Evolutionary conservation across 495 filamentous ascomycete genomes (phyloP), one percentile per base, ranked within the genome.

Genomic region (Clavariopsis aquatica): DNA sequence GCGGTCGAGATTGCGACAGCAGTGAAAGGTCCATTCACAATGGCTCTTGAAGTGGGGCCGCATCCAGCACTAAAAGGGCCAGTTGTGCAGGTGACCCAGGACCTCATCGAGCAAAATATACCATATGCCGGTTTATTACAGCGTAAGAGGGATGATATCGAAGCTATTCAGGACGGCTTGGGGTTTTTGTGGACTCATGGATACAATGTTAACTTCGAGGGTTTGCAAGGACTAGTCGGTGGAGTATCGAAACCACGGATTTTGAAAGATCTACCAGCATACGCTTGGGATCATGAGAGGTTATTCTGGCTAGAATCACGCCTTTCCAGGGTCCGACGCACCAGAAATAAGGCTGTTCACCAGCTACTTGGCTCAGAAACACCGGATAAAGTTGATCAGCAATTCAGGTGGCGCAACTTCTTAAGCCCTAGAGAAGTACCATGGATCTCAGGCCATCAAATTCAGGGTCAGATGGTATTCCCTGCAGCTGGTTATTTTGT

Each of bases 41-140:
- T 64, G 12, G 38, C 17, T 7, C 10, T 64, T 15, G 61, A 64
- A 27, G 13, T 64, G 4, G 61, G 61, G n/a, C 38, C 61, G 2
- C 61, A 64, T 45, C 52, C 61, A 3, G 61, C 52, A 1, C 61
- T 64, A 24, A 9, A 27, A 2, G 54, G 61, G 0, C 54, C 61
- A 1, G 24, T 28, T 6, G 6, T n/a, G 2, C 54, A 57, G 53
- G 58, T 41, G 19, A 15, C 58, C 15, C 4, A 26, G 15, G 41
- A 38, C 1, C 12, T 13, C 2, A 17, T 41, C 5, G 52, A 15
- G 10, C 19, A 55, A 4, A 20, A 31, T 15, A 7, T 61, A 2
- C 28, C 58, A 9, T 61, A 61, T 41, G 2, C 22, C 24, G 28
- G 46, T 17, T 8, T 52, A 12, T n/a, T 52, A 7, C 1, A 4